phyloP scores from a whole-genome alignment of 768 basidiomycete genomes.

The Trametes coccinea region DNA sequence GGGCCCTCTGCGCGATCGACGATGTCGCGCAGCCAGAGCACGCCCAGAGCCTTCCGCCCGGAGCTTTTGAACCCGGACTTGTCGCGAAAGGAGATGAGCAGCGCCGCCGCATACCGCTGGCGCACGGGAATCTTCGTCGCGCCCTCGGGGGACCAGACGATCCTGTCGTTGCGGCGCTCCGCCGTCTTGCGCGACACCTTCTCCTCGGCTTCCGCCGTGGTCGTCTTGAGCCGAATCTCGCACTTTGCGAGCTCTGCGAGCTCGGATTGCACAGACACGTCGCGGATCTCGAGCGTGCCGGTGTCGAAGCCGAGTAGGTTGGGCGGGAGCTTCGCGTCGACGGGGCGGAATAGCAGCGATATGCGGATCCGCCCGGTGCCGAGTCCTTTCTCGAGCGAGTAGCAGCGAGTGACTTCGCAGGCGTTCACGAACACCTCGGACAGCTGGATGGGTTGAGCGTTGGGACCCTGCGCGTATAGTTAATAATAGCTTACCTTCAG shows the following conservation, averaged over 20 bases:
- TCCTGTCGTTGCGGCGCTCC: conserved; percentile 31
- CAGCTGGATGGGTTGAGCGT: conserved; percentile 20
- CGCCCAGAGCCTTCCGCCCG: conserved; percentile 38
- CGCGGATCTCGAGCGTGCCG: conserved; percentile 59
- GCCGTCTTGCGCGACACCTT: conserved; percentile 41
- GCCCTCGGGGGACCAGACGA: conserved; percentile 37
- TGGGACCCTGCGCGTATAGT: not conserved
- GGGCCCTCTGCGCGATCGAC: conserved; percentile 49
- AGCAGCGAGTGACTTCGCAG: conserved; percentile 58
- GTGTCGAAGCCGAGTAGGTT: conserved; percentile 68
- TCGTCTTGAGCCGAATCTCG: conserved; percentile 43
- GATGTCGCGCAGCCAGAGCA: conserved; percentile 57
- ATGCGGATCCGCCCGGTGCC: conserved; percentile 66
- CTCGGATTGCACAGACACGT: conserved; percentile 31
- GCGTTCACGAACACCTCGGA: conserved; percentile 38
- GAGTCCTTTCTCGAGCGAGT: conserved; percentile 69
- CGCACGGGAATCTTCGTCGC: conserved; percentile 48
- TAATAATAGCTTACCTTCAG: conserved; percentile 39
- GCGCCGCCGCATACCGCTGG: conserved; percentile 47
- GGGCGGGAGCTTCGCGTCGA: conserved; percentile 58
- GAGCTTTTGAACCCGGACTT: conserved; percentile 33
- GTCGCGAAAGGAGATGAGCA: conserved; percentile 47
- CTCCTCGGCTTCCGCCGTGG: conserved; percentile 43
- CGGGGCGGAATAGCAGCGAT: conserved; percentile 65
- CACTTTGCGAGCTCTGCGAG: conserved; percentile 41